phyloP scores from a whole-genome alignment of 768 basidiomycete species.

The Porpolomopsis calyptriformis region DNA sequence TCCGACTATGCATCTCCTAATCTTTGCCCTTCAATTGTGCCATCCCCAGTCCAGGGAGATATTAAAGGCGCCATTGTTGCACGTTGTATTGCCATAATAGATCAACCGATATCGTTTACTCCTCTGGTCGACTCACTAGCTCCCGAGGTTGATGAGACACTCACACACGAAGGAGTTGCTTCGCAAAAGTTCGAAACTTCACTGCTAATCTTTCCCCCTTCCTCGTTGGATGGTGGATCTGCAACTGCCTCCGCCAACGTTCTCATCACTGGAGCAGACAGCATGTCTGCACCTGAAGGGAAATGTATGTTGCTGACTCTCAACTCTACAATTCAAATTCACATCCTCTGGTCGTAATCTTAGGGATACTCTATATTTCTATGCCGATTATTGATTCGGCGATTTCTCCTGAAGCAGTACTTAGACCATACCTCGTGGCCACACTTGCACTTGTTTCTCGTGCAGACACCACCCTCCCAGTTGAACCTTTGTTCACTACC shows the following conservation, averaged over 20 bases:
- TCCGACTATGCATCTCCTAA: conserved; percentile 22
- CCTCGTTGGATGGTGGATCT: conserved; percentile 40
- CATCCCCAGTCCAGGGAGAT: conserved; percentile 2
- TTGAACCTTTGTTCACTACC: conserved; percentile 38
- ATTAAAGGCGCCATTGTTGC: conserved; percentile 8
- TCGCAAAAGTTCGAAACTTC: conserved; percentile 43
- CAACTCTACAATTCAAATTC: conserved; percentile 8
- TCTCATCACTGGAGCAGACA: conserved; percentile 61
- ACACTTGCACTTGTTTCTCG: conserved; percentile 25
- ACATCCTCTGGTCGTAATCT: conserved; percentile 4
- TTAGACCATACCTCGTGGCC: conserved; percentile 49
- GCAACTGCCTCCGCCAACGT: conserved; percentile 44
- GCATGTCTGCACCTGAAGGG: conserved; percentile 61
- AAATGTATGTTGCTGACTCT: conserved; percentile 43
- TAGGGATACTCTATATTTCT: conserved; percentile 59
- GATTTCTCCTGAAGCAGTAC: conserved; percentile 29
- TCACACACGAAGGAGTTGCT: neutral
- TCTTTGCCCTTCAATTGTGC: conserved; percentile 15
- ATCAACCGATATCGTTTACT: conserved; percentile 20
- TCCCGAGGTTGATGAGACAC: neutral
- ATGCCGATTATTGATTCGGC: conserved; percentile 16
- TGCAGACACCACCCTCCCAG: conserved; percentile 11
- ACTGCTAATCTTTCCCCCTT: conserved; percentile 68
- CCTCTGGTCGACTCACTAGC: neutral
- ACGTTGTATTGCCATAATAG: conserved; percentile 29